phyloP scores from a whole-genome alignment of 129 eudicot species.

The Chrysanthemum lavandulifolium region DNA sequence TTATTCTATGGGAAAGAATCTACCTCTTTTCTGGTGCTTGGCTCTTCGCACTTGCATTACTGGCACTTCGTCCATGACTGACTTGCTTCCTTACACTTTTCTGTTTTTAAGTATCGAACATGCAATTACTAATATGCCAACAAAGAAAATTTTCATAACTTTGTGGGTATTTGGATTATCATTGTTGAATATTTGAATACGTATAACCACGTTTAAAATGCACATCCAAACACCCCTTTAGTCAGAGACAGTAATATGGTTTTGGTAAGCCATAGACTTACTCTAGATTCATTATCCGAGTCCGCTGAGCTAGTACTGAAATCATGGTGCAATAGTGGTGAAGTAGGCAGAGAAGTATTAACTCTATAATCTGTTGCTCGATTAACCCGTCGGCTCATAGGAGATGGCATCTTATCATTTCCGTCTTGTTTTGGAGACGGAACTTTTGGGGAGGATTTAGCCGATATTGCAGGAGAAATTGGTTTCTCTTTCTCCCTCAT shows the following conservation, averaged over 20 bases:
- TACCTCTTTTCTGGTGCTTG: constrained; percentile 51
- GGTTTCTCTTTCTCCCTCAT: constrained; percentile 24
- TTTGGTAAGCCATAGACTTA: constrained; percentile 33
- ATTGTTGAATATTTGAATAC: not conserved
- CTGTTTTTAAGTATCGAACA: constrained; percentile 45
- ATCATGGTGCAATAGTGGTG: constrained; percentile 43
- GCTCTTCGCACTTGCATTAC: constrained; percentile 32
- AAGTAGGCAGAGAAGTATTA: constrained; percentile 40
- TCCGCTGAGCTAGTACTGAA: constrained; percentile 51
- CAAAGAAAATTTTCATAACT: not conserved
- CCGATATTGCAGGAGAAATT: constrained; percentile 42
- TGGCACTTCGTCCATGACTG: constrained; percentile 26
- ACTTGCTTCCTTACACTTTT: constrained; percentile 40
- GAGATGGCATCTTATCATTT: constrained; percentile 35
- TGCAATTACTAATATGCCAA: constrained; percentile 21
- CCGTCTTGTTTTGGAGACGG: constrained; percentile 50
- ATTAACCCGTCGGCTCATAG: constrained; percentile 43
- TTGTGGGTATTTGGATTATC: not conserved
- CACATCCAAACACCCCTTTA: not conserved
- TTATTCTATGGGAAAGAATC: not conserved
- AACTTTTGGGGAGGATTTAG: constrained; percentile 31
- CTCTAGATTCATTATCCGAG: constrained; percentile 58
- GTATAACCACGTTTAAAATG: not conserved
- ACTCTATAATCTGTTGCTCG: constrained; percentile 35
- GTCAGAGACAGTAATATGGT: not conserved